phyloP scores from a whole-genome alignment of 306 rosid species.

The Quercus rubra region DNA sequence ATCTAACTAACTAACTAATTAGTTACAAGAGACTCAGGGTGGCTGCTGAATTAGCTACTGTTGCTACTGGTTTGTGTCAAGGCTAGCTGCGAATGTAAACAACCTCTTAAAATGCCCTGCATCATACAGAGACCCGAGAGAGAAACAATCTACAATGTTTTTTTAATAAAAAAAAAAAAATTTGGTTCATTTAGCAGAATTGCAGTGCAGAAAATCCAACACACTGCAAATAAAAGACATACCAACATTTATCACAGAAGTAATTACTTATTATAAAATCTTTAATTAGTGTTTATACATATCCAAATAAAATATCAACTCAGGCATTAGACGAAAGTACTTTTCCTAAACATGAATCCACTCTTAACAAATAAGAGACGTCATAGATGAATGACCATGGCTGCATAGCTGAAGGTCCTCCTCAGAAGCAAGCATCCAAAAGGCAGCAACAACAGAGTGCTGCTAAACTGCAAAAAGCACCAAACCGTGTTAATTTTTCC shows the following conservation, averaged over 20 bases:
- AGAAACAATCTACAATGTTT: background rate
- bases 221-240: background rate
- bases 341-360: background rate
- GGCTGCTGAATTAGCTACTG: too few species aligned
- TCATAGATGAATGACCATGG: background rate
- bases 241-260: background rate
- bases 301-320: background rate
- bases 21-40: too few species aligned
- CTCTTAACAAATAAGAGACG: background rate
- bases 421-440: conserved; percentile 42
- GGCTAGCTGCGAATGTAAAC: too few species aligned
- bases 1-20: too few species aligned
- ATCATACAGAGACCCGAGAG: background rate
- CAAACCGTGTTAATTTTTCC: background rate
- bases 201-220: background rate
- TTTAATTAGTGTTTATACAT: too few species aligned
- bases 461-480: conserved; percentile 24
- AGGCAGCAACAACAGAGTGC: conserved; percentile 44
- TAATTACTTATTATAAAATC: too few species aligned
- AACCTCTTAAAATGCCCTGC: background rate
- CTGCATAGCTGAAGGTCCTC: background rate
- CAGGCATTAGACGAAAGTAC: background rate
- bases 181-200: background rate
- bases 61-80: too few species aligned
- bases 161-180: too few species aligned